A percentile compares a stretch with the other conserved stretches of the same genome.
These are phyloP conservation scores for Moringa oleifera DNA, from an alignment of 345 rosid species.

Conservation along the genomic window DNA sequence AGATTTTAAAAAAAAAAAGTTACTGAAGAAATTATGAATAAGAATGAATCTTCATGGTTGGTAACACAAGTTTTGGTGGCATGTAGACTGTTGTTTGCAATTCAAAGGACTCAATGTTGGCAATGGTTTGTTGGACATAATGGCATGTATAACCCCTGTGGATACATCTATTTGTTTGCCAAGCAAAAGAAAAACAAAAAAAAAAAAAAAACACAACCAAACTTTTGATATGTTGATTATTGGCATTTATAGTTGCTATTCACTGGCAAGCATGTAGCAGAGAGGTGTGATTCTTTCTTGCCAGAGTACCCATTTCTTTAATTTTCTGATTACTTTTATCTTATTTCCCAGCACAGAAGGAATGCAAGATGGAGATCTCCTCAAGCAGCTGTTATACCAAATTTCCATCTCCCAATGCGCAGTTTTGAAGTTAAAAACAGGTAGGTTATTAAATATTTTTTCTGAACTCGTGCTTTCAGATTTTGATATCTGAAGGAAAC, in stretches of 20 bases:
- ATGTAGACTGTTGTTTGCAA: too few relatives aligned
- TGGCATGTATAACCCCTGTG: neutral
- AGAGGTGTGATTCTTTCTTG: neutral
- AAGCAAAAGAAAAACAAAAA: neutral
- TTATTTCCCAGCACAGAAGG: slow-evolving; percentile 29
- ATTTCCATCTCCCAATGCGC: slow-evolving; percentile 77
- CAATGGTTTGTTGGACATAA: neutral
- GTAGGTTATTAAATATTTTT: slow-evolving; percentile 13
- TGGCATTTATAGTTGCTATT: neutral
- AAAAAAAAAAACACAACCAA: neutral
- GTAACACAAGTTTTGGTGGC: too few relatives aligned
- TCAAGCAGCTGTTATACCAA: slow-evolving; percentile 55
- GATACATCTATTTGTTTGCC: neutral
- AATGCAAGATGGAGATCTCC: slow-evolving; percentile 46
- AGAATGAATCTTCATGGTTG: too few relatives aligned
- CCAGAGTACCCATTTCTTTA: neutral
- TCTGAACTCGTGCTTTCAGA: neutral
- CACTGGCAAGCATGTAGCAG: neutral
- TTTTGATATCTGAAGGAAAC: neutral
- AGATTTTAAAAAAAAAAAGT: too few relatives aligned
- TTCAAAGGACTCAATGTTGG: too few relatives aligned
- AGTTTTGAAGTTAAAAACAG: slow-evolving; percentile 70
- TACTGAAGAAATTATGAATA: too few relatives aligned
- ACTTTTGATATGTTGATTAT: too few relatives aligned
- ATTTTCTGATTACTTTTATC: slow-evolving; percentile 4